Evolutionary conservation across 2,329 filamentous ascomycete species (phyloP).

Genomic region (Dactylella cylindrospora): DNA sequence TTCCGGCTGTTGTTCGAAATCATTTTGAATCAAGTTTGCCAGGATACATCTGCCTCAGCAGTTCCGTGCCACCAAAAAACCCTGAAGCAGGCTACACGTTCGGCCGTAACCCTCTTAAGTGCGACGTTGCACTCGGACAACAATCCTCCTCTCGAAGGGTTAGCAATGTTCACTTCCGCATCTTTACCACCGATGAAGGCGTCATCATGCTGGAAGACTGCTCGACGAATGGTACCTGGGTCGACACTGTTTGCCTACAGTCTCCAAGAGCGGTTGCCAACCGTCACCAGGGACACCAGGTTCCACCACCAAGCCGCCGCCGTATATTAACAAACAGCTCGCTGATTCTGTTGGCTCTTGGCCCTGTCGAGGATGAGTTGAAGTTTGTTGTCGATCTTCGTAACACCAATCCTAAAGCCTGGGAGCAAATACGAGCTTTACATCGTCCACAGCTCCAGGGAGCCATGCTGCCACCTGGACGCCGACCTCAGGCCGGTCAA

Average conservation of each 20-base stretch:
- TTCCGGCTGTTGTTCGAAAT: slow-evolving; percentile 39
- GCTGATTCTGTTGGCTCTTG: slow-evolving; percentile 50
- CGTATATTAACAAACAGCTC: slow-evolving; percentile 50
- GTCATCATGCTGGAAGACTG: slow-evolving; percentile 89
- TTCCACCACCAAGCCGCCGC: slow-evolving; percentile 49
- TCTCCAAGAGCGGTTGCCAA: slow-evolving; percentile 29
- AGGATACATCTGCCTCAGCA: slow-evolving; percentile 46
- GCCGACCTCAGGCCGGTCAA: slow-evolving; percentile 34
- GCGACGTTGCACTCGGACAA: slow-evolving; percentile 72
- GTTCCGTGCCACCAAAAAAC: slow-evolving; percentile 57
- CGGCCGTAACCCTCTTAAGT: slow-evolving; percentile 70
- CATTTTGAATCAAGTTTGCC: slow-evolving; percentile 32
- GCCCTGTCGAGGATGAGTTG: slow-evolving; percentile 61
- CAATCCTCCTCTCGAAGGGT: slow-evolving; percentile 64
- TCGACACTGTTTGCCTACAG: slow-evolving; percentile 62
- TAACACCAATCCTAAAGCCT: slow-evolving; percentile 21
- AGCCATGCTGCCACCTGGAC: slow-evolving; percentile 36
- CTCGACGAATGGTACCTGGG: slow-evolving; percentile 93
- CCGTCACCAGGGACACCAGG: slow-evolving; percentile 21
- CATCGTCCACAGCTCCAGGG: slow-evolving; percentile 8
- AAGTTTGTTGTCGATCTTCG: slow-evolving; percentile 86
- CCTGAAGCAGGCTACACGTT: slow-evolving; percentile 77
- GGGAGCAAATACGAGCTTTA: slow-evolving; percentile 28
- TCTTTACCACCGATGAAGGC: slow-evolving; percentile 82
- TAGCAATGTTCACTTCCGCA: slow-evolving; percentile 94